Conservation (phyloP, 75 land plant genomes). For the Sequoia sempervirens region DNA sequence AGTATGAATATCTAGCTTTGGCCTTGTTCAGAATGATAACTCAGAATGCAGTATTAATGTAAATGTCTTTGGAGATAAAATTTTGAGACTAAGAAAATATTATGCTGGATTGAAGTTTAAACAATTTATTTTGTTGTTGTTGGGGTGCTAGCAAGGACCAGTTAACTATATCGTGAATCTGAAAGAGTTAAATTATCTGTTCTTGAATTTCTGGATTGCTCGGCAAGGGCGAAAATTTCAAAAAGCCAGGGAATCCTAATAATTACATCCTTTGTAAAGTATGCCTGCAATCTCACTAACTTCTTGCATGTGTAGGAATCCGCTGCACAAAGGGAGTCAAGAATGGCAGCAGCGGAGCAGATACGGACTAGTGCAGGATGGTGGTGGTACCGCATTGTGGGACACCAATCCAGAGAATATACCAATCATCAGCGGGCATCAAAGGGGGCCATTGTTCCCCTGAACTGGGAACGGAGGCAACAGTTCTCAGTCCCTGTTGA, state of each 20-base stretch:
- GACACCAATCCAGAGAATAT: background rate
- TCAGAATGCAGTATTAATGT: background rate
- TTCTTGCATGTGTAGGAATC: conserved; percentile 29
- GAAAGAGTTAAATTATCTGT: background rate
- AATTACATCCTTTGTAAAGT: background rate
- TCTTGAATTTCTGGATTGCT: background rate
- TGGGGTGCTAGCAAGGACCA: background rate
- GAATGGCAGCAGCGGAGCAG: conserved; percentile 64
- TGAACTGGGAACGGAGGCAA: background rate
- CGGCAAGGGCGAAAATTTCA: background rate
- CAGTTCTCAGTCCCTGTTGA: background rate
- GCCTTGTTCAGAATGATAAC: background rate
- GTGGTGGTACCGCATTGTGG: conserved; percentile 39
- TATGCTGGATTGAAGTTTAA: background rate
- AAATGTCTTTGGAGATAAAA: background rate
- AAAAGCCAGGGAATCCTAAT: background rate
- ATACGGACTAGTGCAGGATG: conserved; percentile 76
- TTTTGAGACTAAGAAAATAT: background rate
- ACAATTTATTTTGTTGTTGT: background rate
- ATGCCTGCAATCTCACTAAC: background rate
- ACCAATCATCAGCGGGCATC: conserved; percentile 5
- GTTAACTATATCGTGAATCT: background rate
- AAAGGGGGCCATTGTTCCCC: background rate
- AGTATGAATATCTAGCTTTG: background rate
- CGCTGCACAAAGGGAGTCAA: conserved; percentile 50